These are phyloP conservation scores for Dendrostoma leiphaemia DNA, from an alignment of 2,329 filamentous ascomycete genomes.

Conservation along the genomic window DNA sequence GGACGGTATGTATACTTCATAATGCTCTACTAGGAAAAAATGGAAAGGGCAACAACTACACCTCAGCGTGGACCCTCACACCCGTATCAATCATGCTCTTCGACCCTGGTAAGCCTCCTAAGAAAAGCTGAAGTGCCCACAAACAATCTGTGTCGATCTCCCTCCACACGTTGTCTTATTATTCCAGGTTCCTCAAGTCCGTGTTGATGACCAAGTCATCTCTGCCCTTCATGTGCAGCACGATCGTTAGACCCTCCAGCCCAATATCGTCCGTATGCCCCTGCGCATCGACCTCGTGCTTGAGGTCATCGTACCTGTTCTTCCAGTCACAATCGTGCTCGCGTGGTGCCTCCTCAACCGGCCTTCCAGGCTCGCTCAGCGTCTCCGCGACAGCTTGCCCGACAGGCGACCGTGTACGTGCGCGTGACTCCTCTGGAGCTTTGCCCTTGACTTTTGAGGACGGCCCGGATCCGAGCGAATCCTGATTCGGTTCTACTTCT, in stretches of 20 bases:
- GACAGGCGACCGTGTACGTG: neutral
- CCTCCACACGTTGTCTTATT: neutral
- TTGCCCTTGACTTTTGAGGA: constrained; percentile 1
- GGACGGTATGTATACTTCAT: no score
- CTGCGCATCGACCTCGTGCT: constrained; percentile 32
- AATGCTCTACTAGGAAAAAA: no score
- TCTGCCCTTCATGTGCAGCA: constrained; percentile 47
- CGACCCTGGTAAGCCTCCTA: neutral
- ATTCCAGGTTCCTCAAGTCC: constrained; percentile 32
- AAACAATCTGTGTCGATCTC: neutral
- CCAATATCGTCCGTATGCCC: constrained; percentile 33
- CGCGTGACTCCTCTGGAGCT: neutral
- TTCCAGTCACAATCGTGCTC: constrained; percentile 41
- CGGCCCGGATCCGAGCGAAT: neutral
- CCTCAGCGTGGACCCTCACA: neutral
- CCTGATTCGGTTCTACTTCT: neutral
- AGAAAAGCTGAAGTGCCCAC: neutral
- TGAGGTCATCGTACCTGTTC: constrained; percentile 38
- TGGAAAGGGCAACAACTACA: neutral
- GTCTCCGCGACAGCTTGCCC: neutral
- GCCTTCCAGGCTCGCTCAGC: constrained; percentile 22
- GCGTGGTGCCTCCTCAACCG: neutral
- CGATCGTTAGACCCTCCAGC: constrained; percentile 49
- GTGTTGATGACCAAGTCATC: constrained; percentile 53
- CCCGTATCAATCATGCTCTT: neutral